These are phyloP conservation scores for Ustilago vetiveriae DNA, from an alignment of 1,284 basidiomycete genomes.

Conservation along the genomic window DNA sequence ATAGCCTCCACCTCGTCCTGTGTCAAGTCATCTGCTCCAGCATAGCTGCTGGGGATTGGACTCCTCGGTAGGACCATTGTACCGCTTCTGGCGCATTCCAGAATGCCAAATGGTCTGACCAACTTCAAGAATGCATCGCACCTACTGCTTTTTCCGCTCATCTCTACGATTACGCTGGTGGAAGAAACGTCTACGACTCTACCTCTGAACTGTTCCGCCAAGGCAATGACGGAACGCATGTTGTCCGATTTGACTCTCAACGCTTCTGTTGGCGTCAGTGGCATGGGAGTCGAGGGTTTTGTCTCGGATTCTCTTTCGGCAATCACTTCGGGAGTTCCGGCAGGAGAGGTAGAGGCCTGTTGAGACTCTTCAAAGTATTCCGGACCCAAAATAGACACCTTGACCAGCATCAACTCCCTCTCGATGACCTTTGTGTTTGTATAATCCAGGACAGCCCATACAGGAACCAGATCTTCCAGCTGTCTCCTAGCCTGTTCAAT, in stretches of 20 bases:
- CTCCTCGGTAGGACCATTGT: slow-evolving; percentile 66
- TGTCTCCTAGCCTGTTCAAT: slow-evolving; percentile 81
- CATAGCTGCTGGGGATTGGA: slow-evolving; percentile 61
- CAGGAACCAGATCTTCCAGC: slow-evolving; percentile 65
- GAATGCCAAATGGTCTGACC: slow-evolving; percentile 91
- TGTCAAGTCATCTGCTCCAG: slow-evolving; percentile 51
- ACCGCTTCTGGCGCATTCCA: slow-evolving; percentile 88
- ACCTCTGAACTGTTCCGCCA: slow-evolving; percentile 89
- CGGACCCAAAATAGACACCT: slow-evolving; percentile 94
- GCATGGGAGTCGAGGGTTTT: no score
- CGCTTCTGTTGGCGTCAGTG: slow-evolving; percentile 79
- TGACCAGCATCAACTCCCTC: slow-evolving; percentile 86
- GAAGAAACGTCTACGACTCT: slow-evolving; percentile 94
- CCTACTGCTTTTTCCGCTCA: slow-evolving; percentile 88
- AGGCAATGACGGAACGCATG: slow-evolving; percentile 82
- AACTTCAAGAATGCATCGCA: slow-evolving; percentile 93
- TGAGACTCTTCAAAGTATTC: slow-evolving; percentile 82
- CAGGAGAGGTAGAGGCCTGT: slow-evolving; percentile 21
- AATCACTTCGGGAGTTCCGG: slow-evolving; percentile 50
- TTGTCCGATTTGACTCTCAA: slow-evolving; percentile 90
- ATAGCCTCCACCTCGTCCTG: slow-evolving; percentile 57
- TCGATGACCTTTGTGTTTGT: slow-evolving; percentile 74
- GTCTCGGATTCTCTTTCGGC: slow-evolving; percentile 53
- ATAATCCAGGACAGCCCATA: slow-evolving; percentile 67
- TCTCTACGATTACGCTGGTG: slow-evolving; percentile 91